Base-by-base conservation (phyloP, 768 basidiomycete genomes). In the Russula earlei region DNA sequence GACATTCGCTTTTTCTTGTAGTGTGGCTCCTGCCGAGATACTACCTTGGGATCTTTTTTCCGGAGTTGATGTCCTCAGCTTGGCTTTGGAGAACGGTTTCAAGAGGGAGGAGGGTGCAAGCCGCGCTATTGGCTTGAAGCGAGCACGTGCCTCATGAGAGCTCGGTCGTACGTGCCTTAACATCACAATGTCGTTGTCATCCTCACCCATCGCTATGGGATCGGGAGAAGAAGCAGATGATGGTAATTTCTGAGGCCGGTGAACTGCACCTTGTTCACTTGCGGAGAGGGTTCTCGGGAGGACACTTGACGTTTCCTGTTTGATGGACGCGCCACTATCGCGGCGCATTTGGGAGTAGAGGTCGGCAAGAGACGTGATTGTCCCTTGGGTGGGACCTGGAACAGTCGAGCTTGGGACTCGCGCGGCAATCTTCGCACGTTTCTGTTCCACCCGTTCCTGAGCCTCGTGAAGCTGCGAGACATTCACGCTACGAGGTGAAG, bases 341-440 rank as follows among this genome's bases (percentile, higher is more conserved):
- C 57, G 57, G 47, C 12, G 57, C 34, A 58, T 31, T 41, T 44
- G 57, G 41, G 52, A 20, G 17, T 54, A 54, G 14, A 58, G 57
- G 9, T 58, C 52, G 8, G 47, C 52, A 22, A 58, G 56, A 14
- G 56, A 43, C 9, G 56, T 58, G 51, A 53, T 11, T 2, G 38
- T 7, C 14, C 38, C 20, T 4, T 31, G 20, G 19, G 46, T 10
- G 14, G 56, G 34, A 5, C 22, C 24, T 2, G 43, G 12, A 6
- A 43, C 50, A 43, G 41, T 52, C 1, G 37, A 49, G 8, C 54
- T 55, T 20, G 55, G 55, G 14, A 56, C 55, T 5, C 55, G 55
- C 2, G 55, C 55, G 37, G 55, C 55, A 15, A 56, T 53, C 12
- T 29, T 52, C 20, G 52, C 56, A 37, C 56, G 56, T 19, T 58